Base-by-base conservation (phyloP, 2,329 filamentous ascomycete genomes). In the Gaeumannomyces tritici region DNA sequence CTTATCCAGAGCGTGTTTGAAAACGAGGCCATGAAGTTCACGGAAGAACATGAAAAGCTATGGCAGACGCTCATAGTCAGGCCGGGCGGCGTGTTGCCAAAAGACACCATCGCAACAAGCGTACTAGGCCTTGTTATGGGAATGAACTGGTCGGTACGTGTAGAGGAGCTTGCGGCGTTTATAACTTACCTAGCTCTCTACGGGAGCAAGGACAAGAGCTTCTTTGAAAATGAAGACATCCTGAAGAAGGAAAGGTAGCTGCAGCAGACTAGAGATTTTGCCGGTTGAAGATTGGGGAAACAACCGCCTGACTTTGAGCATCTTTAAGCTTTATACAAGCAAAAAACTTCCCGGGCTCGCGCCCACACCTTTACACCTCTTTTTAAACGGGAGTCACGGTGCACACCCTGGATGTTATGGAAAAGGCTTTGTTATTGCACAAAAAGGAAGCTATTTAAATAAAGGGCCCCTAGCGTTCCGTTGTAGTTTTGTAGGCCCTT, bases 31-130 rank as follows among this genome's bases (percentile, higher is more conserved):
- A 21, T 61, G 8, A 29, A 29, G n/a, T 61, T 61, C 31, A 21
- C 51, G 3, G 47, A 56, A 12, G 12, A 55, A 35, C 59, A 61
- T n/a, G 13, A 8, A 0, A 6, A 33, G 6, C 28, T 61, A 13
- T 55, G 42, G 59, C 27, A 61, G 59, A 55, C 51, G n/a, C 28
- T 61, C n/a, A 55, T 61, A 13, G 51, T 61, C 28, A 54, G 59
- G 21, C 59, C 59, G 24, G 59, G 59, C 24, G 59, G 21, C 1
- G 59, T 61, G 18, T 15, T 61, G 3, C 59, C 59, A 7, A 61
- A 55, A 28, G 59, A 61, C 26, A 55, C 59, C 21, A 35, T 61
- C 27, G 27, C 59, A 8, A 61, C 59, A 24, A 55, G 28, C 11
- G 31, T 61, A 18, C 59, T 61, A 3, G 31, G 59, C 27, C 33